A percentile compares a stretch with the other conserved stretches of the same genome.
These are phyloP conservation scores for Rhizophora apiculata DNA, from an alignment of 345 rosid species.

Conservation along the genomic window DNA sequence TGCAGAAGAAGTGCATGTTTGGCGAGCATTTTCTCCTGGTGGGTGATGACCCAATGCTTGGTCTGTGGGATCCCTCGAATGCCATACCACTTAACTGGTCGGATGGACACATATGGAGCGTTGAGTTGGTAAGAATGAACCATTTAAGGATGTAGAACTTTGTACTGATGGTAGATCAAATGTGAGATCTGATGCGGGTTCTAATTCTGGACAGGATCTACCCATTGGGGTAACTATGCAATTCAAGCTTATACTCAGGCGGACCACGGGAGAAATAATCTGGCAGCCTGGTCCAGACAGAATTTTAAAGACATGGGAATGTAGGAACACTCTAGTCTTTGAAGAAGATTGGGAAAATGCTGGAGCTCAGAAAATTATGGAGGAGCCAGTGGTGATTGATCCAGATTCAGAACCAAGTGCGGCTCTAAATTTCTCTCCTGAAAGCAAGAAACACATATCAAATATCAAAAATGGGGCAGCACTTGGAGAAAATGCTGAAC, in stretches of 20 bases:
- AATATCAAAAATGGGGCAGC: conserved; percentile 1
- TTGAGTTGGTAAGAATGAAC: conserved; percentile 29
- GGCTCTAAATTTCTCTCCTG: conserved; percentile 8
- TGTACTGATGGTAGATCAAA: not conserved
- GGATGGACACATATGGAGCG: conserved; percentile 31
- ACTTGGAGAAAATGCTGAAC: conserved; percentile 1
- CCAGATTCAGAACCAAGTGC: not conserved
- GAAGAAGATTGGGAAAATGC: conserved; percentile 37
- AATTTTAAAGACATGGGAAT: conserved; percentile 32
- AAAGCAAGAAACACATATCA: not conserved
- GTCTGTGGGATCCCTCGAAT: conserved; percentile 27
- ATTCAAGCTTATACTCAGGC: conserved; percentile 29
- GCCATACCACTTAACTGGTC: conserved; percentile 37
- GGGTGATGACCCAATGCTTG: conserved; percentile 29
- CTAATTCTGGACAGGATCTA: conserved; percentile 19
- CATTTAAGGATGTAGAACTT: not conserved
- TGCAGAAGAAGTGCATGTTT: conserved; percentile 26
- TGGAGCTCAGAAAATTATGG: conserved; percentile 21
- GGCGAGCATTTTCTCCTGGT: conserved; percentile 28
- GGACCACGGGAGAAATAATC: conserved; percentile 15
- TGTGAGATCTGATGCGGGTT: not conserved
- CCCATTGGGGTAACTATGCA: conserved; percentile 23
- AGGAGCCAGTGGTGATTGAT: conserved; percentile 9
- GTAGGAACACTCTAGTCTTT: conserved; percentile 12
- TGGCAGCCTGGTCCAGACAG: conserved; percentile 42